Percentiles rank a stretch among this genome's conserved stretches.
Evolutionary conservation across 2,329 filamentous ascomycete species (phyloP).

Genomic region (Apiospora hydei): DNA sequence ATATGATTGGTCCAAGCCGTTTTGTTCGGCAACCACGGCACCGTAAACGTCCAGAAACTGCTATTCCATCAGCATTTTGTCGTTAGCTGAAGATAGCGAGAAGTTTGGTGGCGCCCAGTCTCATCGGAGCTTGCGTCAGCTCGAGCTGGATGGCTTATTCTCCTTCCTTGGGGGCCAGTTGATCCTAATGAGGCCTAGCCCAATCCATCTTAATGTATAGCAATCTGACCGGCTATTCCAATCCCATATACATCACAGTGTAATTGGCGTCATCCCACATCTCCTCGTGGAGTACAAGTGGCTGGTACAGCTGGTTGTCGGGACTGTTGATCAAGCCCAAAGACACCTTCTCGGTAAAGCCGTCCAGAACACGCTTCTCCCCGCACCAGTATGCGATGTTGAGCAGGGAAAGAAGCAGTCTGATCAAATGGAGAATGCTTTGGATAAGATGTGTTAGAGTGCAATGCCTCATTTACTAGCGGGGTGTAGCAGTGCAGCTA

Average conservation of each 20-base stretch:
- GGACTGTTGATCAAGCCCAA: not conserved
- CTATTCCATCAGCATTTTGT: no score
- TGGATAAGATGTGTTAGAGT: not conserved
- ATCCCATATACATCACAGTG: not conserved
- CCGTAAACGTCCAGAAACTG: no score
- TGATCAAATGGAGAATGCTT: not conserved
- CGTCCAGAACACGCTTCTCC: not conserved
- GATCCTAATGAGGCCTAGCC: no score
- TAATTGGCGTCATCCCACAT: not conserved
- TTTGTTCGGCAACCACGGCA: no score
- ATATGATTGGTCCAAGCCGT: no score
- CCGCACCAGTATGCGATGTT: slow-evolving; percentile 12
- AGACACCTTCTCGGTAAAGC: not conserved
- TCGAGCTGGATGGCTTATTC: not conserved
- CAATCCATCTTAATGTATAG: not conserved
- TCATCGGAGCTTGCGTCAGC: no score
- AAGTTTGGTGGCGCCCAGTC: no score
- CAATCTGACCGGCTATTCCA: not conserved
- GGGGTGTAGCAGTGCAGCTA: not conserved
- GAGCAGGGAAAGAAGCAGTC: not conserved
- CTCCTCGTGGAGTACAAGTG: not conserved
- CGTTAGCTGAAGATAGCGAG: no score
- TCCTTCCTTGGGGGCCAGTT: no score
- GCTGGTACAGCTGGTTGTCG: not conserved
- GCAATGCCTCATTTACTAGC: not conserved